These are phyloP conservation scores for Eucalyptus globulus DNA, from an alignment of 345 rosid genomes.

Conservation along the genomic window DNA sequence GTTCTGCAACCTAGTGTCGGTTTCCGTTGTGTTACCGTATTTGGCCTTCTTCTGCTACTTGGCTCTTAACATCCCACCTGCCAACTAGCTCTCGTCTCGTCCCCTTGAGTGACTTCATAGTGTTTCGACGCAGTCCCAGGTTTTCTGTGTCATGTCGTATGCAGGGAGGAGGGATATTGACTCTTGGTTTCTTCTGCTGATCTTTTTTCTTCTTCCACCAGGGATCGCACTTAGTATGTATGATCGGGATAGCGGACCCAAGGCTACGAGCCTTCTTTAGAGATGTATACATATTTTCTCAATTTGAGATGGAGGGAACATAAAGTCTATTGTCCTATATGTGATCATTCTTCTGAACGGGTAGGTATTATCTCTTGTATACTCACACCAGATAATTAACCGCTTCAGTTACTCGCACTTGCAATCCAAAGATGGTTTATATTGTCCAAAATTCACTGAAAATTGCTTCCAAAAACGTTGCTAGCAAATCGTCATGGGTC, in stretches of 20 bases:
- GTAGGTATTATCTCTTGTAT: neutral
- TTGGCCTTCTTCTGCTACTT: neutral
- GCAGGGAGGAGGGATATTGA: neutral
- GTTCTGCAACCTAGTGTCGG: neutral
- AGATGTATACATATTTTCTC: neutral
- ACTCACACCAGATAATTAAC: neutral
- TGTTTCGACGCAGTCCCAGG: neutral
- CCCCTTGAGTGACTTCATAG: neutral
- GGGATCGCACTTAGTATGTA: neutral
- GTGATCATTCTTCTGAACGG: neutral
- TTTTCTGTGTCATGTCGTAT: neutral
- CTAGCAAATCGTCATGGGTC: neutral
- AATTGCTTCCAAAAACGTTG: neutral
- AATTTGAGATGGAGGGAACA: neutral
- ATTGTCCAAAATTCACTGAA: neutral
- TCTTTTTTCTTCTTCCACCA: neutral
- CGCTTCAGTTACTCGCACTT: neutral
- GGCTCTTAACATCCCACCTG: neutral
- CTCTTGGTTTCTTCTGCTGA: neutral
- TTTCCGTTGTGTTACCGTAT: neutral
- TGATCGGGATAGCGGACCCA: neutral
- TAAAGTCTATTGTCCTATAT: neutral
- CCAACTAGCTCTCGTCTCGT: neutral
- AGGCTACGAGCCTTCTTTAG: neutral
- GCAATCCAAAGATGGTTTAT: neutral